Base-by-base conservation (phyloP, 2,329 filamentous ascomycete genomes). In the Diaporthe vaccinii region DNA sequence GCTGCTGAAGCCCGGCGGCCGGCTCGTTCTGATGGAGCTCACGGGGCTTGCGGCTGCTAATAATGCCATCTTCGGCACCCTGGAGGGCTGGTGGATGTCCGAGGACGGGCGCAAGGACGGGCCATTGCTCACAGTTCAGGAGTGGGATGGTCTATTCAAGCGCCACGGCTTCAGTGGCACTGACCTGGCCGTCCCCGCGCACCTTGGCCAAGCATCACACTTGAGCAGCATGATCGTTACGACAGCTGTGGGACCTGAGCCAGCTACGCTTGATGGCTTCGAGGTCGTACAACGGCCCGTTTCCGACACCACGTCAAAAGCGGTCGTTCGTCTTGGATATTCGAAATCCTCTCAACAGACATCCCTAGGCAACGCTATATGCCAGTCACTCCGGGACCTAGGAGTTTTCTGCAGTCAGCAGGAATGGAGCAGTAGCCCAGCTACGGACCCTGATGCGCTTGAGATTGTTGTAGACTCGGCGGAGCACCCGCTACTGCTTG, bases 1-100 rank as follows among this genome's bases (percentile, higher is more conserved):
- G 4, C 75, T 84, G 2, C 75, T 84, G 0, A 82, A 80, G 17
- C 81, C 84, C 0, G 83, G 81, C 3, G 85, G 85, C 0, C 81
- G 82, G 36, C 77, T 87, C 4, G 69, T 78, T 6, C 44, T 78
- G 1, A 46, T 77, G 20, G 78, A 78, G 62, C 58, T 77, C 28
- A 77, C 76, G 9, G 34, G 59, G 25, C 59, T 68, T 36, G 62
- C 72, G 8, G 62, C 65, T 25, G 58, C 67, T 25, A 46, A 25
- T 15, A 59, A 71, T 57, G 41, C 51, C 36, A 58, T 67, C 25
- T 72, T 75, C 15, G 74, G 74, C 25, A 71, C 65, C 12, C 57
- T 75, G 2, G 15, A 55, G 4, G 74, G 74, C 0, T 75, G 74
- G 74, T 75, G 74, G 74, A 39, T 61, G n/a, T 68, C 53, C 15